phyloP scores from a whole-genome alignment of 129 eudicot genomes.

The Cynara cardunculus region DNA sequence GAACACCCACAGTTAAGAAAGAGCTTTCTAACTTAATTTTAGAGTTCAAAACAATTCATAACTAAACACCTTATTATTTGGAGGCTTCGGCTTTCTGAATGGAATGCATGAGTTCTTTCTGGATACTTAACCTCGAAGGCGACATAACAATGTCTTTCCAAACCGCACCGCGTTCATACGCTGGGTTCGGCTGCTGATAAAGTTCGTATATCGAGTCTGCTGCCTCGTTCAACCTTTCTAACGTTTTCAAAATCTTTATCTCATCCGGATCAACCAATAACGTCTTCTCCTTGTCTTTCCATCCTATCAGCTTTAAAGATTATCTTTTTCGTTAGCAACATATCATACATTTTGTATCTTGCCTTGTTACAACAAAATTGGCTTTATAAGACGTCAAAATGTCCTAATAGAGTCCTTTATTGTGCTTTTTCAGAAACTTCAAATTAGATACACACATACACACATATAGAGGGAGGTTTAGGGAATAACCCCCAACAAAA shows the following conservation, averaged over 20 bases:
- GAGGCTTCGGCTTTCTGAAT: slow-evolving; percentile 60
- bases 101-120: slow-evolving; percentile 76
- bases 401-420: background rate
- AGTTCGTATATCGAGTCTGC: slow-evolving; percentile 77
- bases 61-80: slow-evolving; percentile 17
- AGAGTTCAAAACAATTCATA: background rate
- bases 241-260: slow-evolving; percentile 49
- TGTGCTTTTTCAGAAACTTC: no score
- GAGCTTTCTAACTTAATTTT: background rate
- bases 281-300: slow-evolving; percentile 92
- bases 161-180: slow-evolving; percentile 48
- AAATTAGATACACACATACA: no score
- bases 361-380: background rate
- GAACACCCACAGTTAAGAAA: background rate
- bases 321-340: background rate
- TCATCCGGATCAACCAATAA: slow-evolving; percentile 91
- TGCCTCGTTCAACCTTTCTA: slow-evolving; percentile 58
- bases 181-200: slow-evolving; percentile 56
- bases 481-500: no score
- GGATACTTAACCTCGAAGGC: slow-evolving; percentile 82
- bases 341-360: background rate
- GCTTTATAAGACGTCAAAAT: background rate
- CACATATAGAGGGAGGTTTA: no score
- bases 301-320: slow-evolving; percentile 71
- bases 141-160: slow-evolving; percentile 95